These are phyloP conservation scores for Sisymbrium altissimum DNA, from an alignment of 345 rosid genomes.

Conservation along the genomic window DNA sequence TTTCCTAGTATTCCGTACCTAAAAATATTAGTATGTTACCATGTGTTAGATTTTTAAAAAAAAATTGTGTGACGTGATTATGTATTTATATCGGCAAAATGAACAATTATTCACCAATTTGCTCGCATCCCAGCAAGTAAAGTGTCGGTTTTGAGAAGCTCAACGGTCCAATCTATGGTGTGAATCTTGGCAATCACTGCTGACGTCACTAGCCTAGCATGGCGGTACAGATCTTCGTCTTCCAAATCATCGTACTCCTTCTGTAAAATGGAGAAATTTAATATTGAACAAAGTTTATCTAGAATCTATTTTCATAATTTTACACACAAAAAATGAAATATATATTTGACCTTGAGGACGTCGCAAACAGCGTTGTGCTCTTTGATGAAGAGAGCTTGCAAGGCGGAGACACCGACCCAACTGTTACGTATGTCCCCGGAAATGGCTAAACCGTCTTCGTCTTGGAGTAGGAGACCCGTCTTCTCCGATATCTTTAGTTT, in stretches of 20 bases:
- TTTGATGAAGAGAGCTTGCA: slow-evolving; percentile 50
- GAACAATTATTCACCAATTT: slow-evolving; percentile 40
- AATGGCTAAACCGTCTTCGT: slow-evolving; percentile 36
- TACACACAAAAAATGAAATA: background rate
- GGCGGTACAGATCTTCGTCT: slow-evolving; percentile 51
- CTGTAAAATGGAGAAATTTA: background rate
- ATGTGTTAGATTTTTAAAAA: background rate
- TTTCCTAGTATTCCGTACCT: slow-evolving; percentile 52
- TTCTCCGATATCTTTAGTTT: slow-evolving; percentile 48
- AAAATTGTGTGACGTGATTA: background rate
- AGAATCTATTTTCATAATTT: background rate
- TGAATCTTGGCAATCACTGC: slow-evolving; percentile 68
- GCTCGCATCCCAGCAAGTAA: slow-evolving; percentile 54
- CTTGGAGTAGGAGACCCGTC: slow-evolving; percentile 46
- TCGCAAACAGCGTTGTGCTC: slow-evolving; percentile 61
- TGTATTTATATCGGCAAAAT: background rate
- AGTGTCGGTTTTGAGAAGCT: slow-evolving; percentile 59
- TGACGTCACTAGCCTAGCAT: slow-evolving; percentile 55
- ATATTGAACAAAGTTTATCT: background rate
- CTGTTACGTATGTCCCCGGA: slow-evolving; percentile 52
- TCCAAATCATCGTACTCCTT: slow-evolving; percentile 34
- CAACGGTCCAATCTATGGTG: slow-evolving; percentile 68
- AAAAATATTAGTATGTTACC: background rate
- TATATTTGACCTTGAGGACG: slow-evolving; percentile 36
- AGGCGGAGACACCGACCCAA: slow-evolving; percentile 53